phyloP scores from a whole-genome alignment of 192 early-diverging fungal species.

The Mycoemilia scoparia region DNA sequence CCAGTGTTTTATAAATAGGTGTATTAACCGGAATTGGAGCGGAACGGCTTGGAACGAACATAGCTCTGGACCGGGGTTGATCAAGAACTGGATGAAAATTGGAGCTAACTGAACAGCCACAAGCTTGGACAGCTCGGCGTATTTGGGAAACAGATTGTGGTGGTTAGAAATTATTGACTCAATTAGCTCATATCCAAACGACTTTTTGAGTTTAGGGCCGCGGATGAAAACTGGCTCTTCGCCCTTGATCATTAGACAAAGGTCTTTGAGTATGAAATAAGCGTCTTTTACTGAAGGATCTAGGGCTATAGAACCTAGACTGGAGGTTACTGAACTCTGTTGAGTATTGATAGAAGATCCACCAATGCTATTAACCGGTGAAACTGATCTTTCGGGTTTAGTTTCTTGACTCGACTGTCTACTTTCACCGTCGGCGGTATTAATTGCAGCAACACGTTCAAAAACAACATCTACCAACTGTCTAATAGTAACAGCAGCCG shows the following conservation, averaged over 20 bases:
- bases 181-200: slow-evolving; percentile 79
- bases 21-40: too few relatives aligned
- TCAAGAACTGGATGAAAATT: slow-evolving; percentile 83
- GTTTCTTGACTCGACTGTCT: too few relatives aligned
- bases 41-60: too few relatives aligned
- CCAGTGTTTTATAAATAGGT: too few relatives aligned
- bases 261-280: slow-evolving; percentile 75
- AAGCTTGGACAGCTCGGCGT: slow-evolving; percentile 47
- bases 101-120: slow-evolving; percentile 77
- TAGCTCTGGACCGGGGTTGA: too few relatives aligned
- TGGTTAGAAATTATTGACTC: slow-evolving; percentile 77
- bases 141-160: slow-evolving; percentile 55
- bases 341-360: too few relatives aligned
- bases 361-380: too few relatives aligned
- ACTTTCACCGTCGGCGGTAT: too few relatives aligned
- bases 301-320: too few relatives aligned
- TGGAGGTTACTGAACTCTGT: too few relatives aligned
- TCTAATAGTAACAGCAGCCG: slow-evolving; percentile 22
- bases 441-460: slow-evolving; percentile 20
- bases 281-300: slow-evolving; percentile 71
- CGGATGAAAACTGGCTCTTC: slow-evolving; percentile 46
- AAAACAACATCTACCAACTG: slow-evolving; percentile 28
- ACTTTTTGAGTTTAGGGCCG: slow-evolving; percentile 31
- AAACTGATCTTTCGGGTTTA: too few relatives aligned
- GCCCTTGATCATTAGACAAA: slow-evolving; percentile 59